phyloP scores from a whole-genome alignment of 2,329 filamentous ascomycete genomes.

The Lachnellula cervina region DNA sequence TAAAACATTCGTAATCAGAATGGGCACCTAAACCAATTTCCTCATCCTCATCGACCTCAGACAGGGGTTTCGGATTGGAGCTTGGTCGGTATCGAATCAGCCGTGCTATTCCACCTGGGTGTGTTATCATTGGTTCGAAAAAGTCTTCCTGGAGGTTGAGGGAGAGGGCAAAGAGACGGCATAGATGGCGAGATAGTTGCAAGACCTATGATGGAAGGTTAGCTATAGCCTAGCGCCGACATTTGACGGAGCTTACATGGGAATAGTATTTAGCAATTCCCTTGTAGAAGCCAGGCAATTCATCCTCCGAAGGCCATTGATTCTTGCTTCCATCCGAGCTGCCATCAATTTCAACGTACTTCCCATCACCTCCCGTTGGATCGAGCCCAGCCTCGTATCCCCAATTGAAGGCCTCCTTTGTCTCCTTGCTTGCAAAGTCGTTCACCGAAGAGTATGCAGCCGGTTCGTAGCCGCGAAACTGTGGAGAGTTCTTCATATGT shows the following conservation, averaged over 20 bases:
- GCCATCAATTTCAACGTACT: conserved; percentile 31
- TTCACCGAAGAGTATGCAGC: conserved; percentile 43
- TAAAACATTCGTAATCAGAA: conserved; percentile 53
- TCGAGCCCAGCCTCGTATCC: conserved; percentile 30
- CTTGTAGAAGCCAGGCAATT: conserved; percentile 28
- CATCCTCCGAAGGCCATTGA: conserved; percentile 26
- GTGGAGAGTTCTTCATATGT: conserved; percentile 36
- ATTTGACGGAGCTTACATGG: conserved; percentile 10
- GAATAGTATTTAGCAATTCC: conserved; percentile 29
- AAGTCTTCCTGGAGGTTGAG: conserved; percentile 37
- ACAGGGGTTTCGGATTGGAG: conserved; percentile 26
- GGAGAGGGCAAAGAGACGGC: conserved; percentile 36
- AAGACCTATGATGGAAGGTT: conserved; percentile 14
- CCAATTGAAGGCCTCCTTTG: conserved; percentile 40
- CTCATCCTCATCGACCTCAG: conserved; percentile 25
- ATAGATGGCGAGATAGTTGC: conserved; percentile 36
- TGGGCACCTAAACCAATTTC: conserved; percentile 41
- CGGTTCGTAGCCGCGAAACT: conserved; percentile 45
- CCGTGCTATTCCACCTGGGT: conserved; percentile 41
- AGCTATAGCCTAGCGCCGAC: background rate
- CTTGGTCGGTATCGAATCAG: conserved; percentile 47
- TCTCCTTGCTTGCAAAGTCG: conserved; percentile 39
- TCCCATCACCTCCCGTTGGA: conserved; percentile 28
- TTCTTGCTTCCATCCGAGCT: conserved; percentile 21
- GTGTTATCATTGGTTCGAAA: conserved; percentile 38